Conservation (phyloP, 1,284 basidiomycete species). For the Microbotryum scabiosae region DNA sequence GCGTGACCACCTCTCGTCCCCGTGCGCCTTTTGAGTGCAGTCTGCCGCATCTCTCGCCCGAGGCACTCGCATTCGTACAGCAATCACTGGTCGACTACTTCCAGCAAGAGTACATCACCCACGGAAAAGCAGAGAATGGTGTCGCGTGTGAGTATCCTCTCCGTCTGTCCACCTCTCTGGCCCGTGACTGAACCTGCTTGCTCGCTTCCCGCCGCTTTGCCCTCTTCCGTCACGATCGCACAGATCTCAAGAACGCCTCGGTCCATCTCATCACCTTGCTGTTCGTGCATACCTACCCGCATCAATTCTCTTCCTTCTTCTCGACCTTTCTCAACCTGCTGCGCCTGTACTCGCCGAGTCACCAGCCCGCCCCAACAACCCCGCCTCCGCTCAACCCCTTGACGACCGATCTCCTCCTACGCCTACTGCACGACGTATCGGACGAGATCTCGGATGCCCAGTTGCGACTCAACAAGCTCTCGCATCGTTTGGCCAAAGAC, state of each 20-base stretch:
- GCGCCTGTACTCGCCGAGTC: slow-evolving; percentile 47
- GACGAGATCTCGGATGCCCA: slow-evolving; percentile 86
- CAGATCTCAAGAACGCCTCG: slow-evolving; percentile 92
- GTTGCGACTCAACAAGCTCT: slow-evolving; percentile 58
- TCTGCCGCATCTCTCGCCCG: slow-evolving; percentile 59
- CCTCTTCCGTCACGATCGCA: slow-evolving; percentile 6
- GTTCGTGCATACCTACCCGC: slow-evolving; percentile 80
- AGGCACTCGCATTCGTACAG: slow-evolving; percentile 58
- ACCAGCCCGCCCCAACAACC: slow-evolving; percentile 43
- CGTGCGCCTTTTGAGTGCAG: slow-evolving; percentile 42
- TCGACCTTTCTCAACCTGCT: slow-evolving; percentile 66
- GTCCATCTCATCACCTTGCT: slow-evolving; percentile 93
- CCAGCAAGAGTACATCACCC: slow-evolving; percentile 62
- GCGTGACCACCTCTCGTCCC: neutral
- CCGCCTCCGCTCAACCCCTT: slow-evolving; percentile 61
- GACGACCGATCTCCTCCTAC: slow-evolving; percentile 75
- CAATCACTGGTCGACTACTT: slow-evolving; percentile 64
- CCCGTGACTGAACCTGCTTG: neutral
- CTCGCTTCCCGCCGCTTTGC: neutral
- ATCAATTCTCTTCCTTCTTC: slow-evolving; percentile 75
- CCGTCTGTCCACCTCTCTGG: neutral
- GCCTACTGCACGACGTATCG: slow-evolving; percentile 80
- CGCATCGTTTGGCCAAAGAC: slow-evolving; percentile 66
- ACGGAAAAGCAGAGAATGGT: slow-evolving; percentile 60
- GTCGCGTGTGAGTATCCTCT: slow-evolving; percentile 55